These are phyloP conservation scores for Pelagomonas calceolata DNA, from an alignment of 108 stramenopile genomes.

Conservation along the genomic window DNA sequence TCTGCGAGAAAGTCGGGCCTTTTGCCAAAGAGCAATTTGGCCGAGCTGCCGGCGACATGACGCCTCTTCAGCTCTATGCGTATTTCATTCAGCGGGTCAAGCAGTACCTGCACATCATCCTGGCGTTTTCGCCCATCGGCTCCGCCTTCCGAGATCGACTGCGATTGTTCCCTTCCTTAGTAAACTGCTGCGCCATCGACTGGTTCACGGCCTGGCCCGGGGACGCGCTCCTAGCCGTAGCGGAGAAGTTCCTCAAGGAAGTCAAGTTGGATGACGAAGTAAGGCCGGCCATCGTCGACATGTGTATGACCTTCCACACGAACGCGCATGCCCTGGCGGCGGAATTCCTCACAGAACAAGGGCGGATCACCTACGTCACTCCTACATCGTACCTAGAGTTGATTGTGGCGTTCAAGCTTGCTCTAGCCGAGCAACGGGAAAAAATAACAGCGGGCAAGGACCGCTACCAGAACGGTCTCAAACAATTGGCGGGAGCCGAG, in stretches of 20 bases:
- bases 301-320: conserved; percentile 25
- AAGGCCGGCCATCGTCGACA: background rate
- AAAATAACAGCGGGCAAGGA: conserved; percentile 20
- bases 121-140: conserved; percentile 57
- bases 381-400: conserved; percentile 54
- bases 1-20: conserved; percentile 33
- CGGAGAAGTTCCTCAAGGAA: conserved; percentile 34
- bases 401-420: conserved; percentile 43
- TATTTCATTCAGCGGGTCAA: conserved; percentile 44
- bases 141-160: conserved; percentile 51
- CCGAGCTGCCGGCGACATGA: conserved; percentile 42
- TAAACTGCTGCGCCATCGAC: conserved; percentile 58
- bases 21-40: conserved; percentile 41
- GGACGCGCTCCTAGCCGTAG: conserved; percentile 53
- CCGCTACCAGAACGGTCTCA: conserved; percentile 43
- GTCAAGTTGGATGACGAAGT: conserved; percentile 30
- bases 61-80: conserved; percentile 35
- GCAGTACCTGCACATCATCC: conserved; percentile 45
- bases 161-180: conserved; percentile 46
- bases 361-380: conserved; percentile 51
- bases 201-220: conserved; percentile 59
- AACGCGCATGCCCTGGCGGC: conserved; percentile 24
- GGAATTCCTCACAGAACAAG: conserved; percentile 19
- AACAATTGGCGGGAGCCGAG: conserved; percentile 19
- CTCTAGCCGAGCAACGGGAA: conserved; percentile 25